Evolutionary conservation across 78 protist genomes (phyloP).

Genomic region (Chrysochromulina tobinii): DNA sequence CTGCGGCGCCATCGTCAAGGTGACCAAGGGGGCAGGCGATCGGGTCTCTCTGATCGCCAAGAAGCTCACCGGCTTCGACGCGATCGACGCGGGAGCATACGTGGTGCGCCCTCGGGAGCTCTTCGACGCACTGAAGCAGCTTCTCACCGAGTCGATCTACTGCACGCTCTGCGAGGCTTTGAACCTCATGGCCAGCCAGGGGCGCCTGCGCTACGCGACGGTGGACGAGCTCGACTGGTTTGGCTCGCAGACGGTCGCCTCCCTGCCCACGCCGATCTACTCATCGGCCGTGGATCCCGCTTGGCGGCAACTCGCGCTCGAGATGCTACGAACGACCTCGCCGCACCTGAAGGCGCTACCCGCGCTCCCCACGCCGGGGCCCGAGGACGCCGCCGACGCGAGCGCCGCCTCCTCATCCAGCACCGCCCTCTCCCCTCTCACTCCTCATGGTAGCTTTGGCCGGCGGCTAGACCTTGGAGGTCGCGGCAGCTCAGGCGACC

Average conservation of each 20-base stretch:
- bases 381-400: too few species aligned
- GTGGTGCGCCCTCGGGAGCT: neutral
- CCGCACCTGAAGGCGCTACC: too few species aligned
- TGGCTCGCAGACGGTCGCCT: neutral
- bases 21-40: neutral
- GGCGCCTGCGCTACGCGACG: neutral
- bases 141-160: neutral
- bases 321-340: neutral
- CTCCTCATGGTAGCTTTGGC: too few species aligned
- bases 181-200: neutral
- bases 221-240: neutral
- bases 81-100: conserved; percentile 11
- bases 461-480: too few species aligned
- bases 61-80: neutral
- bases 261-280: neutral
- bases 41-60: neutral
- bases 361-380: too few species aligned
- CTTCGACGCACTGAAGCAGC: too few species aligned
- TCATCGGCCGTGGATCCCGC: neutral
- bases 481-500: too few species aligned
- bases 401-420: too few species aligned
- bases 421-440: too few species aligned
- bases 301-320: neutral
- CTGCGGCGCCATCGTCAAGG: neutral
- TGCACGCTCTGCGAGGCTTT: conserved; percentile 3